Base-by-base conservation (phyloP, 1,139 yeast species). In the Magnusiomyces ingens region DNA sequence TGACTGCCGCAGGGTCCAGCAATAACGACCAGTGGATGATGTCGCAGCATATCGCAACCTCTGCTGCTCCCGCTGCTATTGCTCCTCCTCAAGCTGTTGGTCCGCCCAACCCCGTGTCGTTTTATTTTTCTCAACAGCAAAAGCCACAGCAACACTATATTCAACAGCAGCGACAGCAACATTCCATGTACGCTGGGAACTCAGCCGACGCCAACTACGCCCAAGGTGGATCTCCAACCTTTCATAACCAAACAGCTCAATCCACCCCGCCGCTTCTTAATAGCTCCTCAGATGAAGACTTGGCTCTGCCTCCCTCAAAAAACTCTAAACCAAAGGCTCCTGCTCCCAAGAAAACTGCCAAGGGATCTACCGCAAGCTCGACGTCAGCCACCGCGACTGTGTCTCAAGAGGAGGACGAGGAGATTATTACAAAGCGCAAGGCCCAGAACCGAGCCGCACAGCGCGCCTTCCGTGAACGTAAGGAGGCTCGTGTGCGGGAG, bases 381-480 rank as follows among this genome's bases (percentile, higher is more conserved):
- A 18, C 32, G 13, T 2, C 40, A 29, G 45, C 54, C 19, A 45
- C 58, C 41, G 37, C 29, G 21, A n/a, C 47, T n/a, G 29, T 22
- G n/a, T n/a, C 13, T 17, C 21, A 12, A 15, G 47, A 29, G 2
- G 62, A 59, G 4, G 82, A 79, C 50, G 78, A 76, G 26, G 82
- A 80, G 58, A 62, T 79, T 32, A 76, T 74, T 49, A 64, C 74
- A 59, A 81, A 81, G 65, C 77, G 86, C 51, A 87, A 84, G 66
- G 91, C 91, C 0, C 95, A 86, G 66, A 89, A 89, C 66, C 74
- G 96, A 62, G 94, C 93, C 3, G 95, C 96, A 0, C 96, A 88
- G 69, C 75, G 93, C 60, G 96, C 96, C 1, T 88, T 88, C 70
- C 75, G 96, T 59, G 94, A 87, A 67, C 79, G 96, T 51, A 86